Conservation (phyloP, 1,139 yeast species). For the Suzukiozyma palmioleophila region DNA sequence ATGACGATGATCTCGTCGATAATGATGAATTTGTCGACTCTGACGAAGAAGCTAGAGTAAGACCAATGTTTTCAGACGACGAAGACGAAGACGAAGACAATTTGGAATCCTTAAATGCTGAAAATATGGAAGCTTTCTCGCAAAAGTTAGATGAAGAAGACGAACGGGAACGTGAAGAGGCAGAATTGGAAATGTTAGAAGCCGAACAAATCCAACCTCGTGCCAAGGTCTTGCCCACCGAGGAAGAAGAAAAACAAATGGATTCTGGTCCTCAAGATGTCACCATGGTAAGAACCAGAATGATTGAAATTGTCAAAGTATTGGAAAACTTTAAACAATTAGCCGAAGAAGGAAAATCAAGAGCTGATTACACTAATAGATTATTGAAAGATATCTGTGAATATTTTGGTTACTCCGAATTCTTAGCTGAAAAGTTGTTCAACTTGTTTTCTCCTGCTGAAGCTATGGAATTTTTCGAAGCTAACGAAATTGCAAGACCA, state of each 20-base stretch:
- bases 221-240: slow-evolving; percentile 62
- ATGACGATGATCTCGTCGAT: slow-evolving; percentile 53
- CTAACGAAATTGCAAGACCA: slow-evolving; percentile 96
- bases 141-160: slow-evolving; percentile 68
- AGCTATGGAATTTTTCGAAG: slow-evolving; percentile 97
- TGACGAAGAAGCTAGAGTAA: slow-evolving; percentile 52
- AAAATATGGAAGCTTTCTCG: slow-evolving; percentile 82
- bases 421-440: slow-evolving; percentile 89
- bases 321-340: slow-evolving; percentile 82
- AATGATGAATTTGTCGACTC: slow-evolving; percentile 51
- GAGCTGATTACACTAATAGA: slow-evolving; percentile 76
- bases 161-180: slow-evolving; percentile 69
- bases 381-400: slow-evolving; percentile 80
- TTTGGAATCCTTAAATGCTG: slow-evolving; percentile 73
- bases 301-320: slow-evolving; percentile 94
- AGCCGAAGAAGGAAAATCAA: slow-evolving; percentile 81
- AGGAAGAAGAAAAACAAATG: slow-evolving; percentile 47
- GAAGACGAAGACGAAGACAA: slow-evolving; percentile 71
- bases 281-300: slow-evolving; percentile 82
- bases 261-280: slow-evolving; percentile 63
- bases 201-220: slow-evolving; percentile 62
- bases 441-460: slow-evolving; percentile 90
- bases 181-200: slow-evolving; percentile 67
- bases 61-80: slow-evolving; percentile 80
- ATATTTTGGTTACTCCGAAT: slow-evolving; percentile 95